phyloP scores from a whole-genome alignment of 306 rosid genomes.

The Quercus bicolor region DNA sequence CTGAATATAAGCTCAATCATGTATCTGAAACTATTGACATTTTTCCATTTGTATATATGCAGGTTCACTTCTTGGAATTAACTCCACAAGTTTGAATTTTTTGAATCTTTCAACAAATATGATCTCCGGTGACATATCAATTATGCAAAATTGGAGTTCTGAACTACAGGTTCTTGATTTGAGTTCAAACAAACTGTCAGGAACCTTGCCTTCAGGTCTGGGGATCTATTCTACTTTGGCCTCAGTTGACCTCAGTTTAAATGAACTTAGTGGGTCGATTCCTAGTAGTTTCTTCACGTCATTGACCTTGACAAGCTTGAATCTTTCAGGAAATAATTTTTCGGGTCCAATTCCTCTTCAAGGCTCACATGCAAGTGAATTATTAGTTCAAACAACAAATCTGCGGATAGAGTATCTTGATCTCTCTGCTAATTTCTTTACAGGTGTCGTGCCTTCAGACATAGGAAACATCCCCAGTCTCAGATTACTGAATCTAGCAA shows the following conservation, averaged over 20 bases:
- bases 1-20: not conserved
- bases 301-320: slow-evolving; percentile 52
- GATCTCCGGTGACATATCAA: slow-evolving; percentile 62
- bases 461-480: slow-evolving; percentile 64
- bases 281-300: slow-evolving; percentile 74
- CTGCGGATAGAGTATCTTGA: slow-evolving; percentile 64
- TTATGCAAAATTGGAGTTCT: slow-evolving; percentile 67
- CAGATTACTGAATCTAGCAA: slow-evolving; percentile 76
- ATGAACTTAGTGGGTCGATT: slow-evolving; percentile 67
- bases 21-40: not conserved
- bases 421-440: slow-evolving; percentile 67
- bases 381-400: slow-evolving; percentile 57
- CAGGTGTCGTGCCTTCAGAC: slow-evolving; percentile 71
- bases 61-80: slow-evolving; percentile 69
- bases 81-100: slow-evolving; percentile 59
- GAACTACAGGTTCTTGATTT: slow-evolving; percentile 64
- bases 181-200: slow-evolving; percentile 79
- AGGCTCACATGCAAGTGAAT: slow-evolving; percentile 64
- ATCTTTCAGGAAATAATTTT: slow-evolving; percentile 79
- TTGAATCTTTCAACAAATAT: slow-evolving; percentile 77
- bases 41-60: slow-evolving; percentile 30
- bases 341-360: slow-evolving; percentile 70
- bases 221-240: slow-evolving; percentile 54
- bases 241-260: slow-evolving; percentile 72
- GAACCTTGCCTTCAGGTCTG: slow-evolving; percentile 61